These are phyloP conservation scores for Albifimbria verrucaria DNA, from an alignment of 2,329 filamentous ascomycete genomes.

Conservation along the genomic window DNA sequence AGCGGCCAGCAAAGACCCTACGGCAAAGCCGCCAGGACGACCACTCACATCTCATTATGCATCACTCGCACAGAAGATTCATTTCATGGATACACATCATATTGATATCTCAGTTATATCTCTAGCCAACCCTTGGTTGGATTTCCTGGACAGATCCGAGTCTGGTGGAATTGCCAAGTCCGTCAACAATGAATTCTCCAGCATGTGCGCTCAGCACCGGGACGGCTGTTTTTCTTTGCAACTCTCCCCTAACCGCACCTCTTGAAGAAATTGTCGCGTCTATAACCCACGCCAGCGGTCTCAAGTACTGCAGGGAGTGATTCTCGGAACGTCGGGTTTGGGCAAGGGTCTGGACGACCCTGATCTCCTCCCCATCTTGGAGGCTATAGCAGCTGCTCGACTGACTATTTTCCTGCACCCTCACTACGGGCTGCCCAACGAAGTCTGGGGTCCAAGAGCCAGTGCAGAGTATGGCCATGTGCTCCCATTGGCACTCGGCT, in stretches of 20 bases:
- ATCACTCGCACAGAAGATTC: constrained; percentile 73
- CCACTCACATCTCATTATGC: constrained; percentile 83
- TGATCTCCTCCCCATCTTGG: constrained; percentile 67
- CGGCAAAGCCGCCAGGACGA: constrained; percentile 64
- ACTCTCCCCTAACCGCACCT: constrained; percentile 74
- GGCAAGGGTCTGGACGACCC: constrained; percentile 79
- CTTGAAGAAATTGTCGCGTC: constrained; percentile 59
- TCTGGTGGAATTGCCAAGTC: constrained; percentile 60
- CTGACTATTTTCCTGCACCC: constrained; percentile 82
- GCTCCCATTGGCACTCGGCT: constrained; percentile 78
- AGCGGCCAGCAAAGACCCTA: constrained; percentile 50
- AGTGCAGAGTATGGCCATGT: constrained; percentile 78
- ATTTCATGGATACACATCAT: constrained; percentile 81
- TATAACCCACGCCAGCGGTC: constrained; percentile 56
- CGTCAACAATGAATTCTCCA: constrained; percentile 76
- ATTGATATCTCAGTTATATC: constrained; percentile 85
- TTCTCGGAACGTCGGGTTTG: constrained; percentile 80
- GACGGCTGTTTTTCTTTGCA: constrained; percentile 78
- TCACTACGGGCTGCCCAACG: constrained; percentile 81
- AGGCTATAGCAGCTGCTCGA: constrained; percentile 60
- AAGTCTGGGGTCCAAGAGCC: constrained; percentile 73
- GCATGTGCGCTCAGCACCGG: constrained; percentile 65
- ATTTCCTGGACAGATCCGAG: constrained; percentile 66
- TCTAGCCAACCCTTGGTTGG: constrained; percentile 90
- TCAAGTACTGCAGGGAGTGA: constrained; percentile 79